phyloP scores from a whole-genome alignment of 805 yeast species.

The Lachancea thermotolerans region DNA sequence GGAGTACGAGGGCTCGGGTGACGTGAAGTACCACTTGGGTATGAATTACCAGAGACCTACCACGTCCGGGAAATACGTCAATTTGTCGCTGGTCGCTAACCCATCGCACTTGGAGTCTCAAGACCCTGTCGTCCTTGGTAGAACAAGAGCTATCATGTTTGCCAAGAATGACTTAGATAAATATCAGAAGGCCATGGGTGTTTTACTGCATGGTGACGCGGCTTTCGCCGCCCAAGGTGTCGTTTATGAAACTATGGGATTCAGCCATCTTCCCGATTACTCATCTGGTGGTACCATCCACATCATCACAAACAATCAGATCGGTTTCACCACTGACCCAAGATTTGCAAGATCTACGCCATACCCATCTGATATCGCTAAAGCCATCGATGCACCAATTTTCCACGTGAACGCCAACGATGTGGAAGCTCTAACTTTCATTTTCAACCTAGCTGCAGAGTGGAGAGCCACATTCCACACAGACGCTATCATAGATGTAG shows the following conservation, averaged over 20 bases:
- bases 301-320: slow-evolving; percentile 94
- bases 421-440: slow-evolving; percentile 84
- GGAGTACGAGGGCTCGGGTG: slow-evolving; percentile 85
- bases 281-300: slow-evolving; percentile 98
- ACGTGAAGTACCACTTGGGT: slow-evolving; percentile 98
- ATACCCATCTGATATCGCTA: slow-evolving; percentile 96
- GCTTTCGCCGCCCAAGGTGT: slow-evolving; percentile 99
- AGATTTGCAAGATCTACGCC: slow-evolving; percentile 95
- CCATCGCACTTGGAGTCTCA: slow-evolving; percentile 99
- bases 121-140: slow-evolving; percentile 97
- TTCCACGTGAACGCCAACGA: slow-evolving; percentile 99
- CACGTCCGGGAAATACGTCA: slow-evolving; percentile 93
- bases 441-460: slow-evolving; percentile 95
- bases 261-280: slow-evolving; percentile 86
- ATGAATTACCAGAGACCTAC: slow-evolving; percentile 99
- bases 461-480: slow-evolving; percentile 97
- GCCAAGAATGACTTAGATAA: slow-evolving; percentile 80
- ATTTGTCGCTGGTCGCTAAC: slow-evolving; percentile 93
- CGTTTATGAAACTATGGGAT: slow-evolving; percentile 97
- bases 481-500: slow-evolving; percentile 93
- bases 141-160: slow-evolving; percentile 93
- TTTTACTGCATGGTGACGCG: slow-evolving; percentile 97
- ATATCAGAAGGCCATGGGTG: slow-evolving; percentile 81
- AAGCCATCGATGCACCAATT: slow-evolving; percentile 93
- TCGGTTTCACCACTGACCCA: slow-evolving; percentile 99